These are phyloP conservation scores for Hibiscus tridactylites DNA, from an alignment of 345 rosid species.

Conservation along the genomic window DNA sequence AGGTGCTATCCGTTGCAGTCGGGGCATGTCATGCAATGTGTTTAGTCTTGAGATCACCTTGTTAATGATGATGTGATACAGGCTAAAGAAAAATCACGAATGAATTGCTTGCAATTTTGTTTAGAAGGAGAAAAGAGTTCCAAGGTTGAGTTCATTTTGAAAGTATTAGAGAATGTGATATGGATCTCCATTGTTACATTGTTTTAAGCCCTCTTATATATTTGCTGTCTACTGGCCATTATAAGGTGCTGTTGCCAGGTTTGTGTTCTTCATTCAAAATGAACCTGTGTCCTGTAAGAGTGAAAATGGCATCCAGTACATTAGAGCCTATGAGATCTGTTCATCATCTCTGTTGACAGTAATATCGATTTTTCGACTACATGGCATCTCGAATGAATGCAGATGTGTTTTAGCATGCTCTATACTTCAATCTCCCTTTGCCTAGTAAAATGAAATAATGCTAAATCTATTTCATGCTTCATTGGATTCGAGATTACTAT, in stretches of 20 bases:
- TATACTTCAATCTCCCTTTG: not conserved
- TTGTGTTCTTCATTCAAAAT: not conserved
- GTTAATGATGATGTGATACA: not conserved
- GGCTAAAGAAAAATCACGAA: too few relatives aligned
- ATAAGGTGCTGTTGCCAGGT: not conserved
- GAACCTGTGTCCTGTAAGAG: not conserved
- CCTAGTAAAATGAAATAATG: not conserved
- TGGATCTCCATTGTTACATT: not conserved
- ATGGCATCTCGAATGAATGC: not conserved
- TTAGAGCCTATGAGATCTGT: not conserved
- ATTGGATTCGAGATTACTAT: not conserved
- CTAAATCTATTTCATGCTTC: not conserved
- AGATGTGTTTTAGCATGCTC: not conserved
- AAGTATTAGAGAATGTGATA: not conserved
- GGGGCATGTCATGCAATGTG: conserved; percentile 93
- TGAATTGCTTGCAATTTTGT: not conserved
- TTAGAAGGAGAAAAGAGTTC: not conserved
- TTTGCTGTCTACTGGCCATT: not conserved
- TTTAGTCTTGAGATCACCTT: conserved; percentile 49
- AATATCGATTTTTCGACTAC: not conserved
- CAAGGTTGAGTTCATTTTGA: not conserved
- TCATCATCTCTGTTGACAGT: not conserved
- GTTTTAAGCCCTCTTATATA: not conserved
- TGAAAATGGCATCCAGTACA: not conserved
- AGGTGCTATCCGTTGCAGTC: conserved; percentile 57